Evolutionary conservation across 1,284 basidiomycete genomes (phyloP).

Genomic region (Fomes fomentarius): DNA sequence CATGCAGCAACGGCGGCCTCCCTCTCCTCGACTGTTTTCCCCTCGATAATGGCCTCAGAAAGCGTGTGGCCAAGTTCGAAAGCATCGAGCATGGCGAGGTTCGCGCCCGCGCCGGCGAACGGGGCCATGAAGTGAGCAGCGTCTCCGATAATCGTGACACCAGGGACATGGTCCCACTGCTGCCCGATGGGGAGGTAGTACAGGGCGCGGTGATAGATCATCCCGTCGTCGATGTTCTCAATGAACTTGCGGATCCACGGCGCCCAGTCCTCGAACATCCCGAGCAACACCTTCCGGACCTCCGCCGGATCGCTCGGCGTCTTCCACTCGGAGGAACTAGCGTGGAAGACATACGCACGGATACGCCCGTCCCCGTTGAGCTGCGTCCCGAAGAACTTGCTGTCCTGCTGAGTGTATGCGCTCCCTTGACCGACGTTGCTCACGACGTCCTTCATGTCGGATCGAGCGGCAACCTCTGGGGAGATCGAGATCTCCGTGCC

Average conservation of each 20-base stretch:
- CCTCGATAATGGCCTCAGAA: neutral
- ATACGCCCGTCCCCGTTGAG: conserved; percentile 6
- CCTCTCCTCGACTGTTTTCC: neutral
- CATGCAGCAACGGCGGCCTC: conserved; percentile 4
- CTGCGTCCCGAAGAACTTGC: conserved; percentile 3
- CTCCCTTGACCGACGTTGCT: conserved; percentile 3
- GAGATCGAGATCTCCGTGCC: conserved; percentile 8
- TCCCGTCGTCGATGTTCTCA: conserved; percentile 2
- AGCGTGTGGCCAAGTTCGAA: conserved; percentile 24
- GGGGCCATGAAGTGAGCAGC: conserved; percentile 52
- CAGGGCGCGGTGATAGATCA: conserved; percentile 6
- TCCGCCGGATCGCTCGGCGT: conserved; percentile 8
- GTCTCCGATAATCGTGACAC: conserved; percentile 42
- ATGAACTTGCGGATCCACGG: conserved; percentile 14
- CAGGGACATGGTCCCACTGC: conserved; percentile 7
- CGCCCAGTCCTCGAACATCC: conserved; percentile 7
- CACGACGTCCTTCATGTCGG: conserved; percentile 7
- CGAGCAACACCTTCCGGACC: conserved; percentile 3
- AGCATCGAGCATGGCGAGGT: too few species aligned
- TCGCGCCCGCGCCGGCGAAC: conserved; percentile 47
- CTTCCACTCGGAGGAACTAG: conserved; percentile 2
- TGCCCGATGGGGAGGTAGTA: conserved; percentile 13
- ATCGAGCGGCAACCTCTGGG: neutral
- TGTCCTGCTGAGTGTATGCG: conserved; percentile 1
- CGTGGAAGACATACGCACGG: conserved; percentile 6